Percentiles rank a stretch among this genome's conserved stretches.
Evolutionary conservation across 345 rosid genomes (phyloP).

Genomic region (Salix exigua): DNA sequence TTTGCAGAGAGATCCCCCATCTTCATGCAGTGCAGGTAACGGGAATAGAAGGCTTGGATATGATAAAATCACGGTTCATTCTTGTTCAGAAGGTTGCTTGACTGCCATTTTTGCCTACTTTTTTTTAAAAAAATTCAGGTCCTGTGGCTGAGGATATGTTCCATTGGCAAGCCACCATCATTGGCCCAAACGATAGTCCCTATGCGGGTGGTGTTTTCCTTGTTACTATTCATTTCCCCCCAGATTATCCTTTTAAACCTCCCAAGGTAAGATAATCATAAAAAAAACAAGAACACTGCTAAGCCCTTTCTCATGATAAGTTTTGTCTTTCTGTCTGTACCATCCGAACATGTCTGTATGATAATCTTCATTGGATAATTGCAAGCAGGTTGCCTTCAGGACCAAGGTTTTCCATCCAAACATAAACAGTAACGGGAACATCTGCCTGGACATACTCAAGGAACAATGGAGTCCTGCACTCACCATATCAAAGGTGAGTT

Average conservation of each 20-base stretch:
- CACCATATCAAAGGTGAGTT: slow-evolving; percentile 54
- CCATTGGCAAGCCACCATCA: slow-evolving; percentile 73
- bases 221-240: slow-evolving; percentile 56
- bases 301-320: too few relatives aligned
- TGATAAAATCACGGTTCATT: neutral
- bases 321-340: neutral
- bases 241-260: slow-evolving; percentile 71
- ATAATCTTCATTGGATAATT: slow-evolving; percentile 1
- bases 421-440: slow-evolving; percentile 58
- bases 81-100: neutral
- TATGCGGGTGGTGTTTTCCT: slow-evolving; percentile 69
- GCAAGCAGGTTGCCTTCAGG: slow-evolving; percentile 50
- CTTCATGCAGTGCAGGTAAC: slow-evolving; percentile 70
- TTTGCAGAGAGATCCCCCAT: slow-evolving; percentile 67
- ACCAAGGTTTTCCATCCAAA: slow-evolving; percentile 68
- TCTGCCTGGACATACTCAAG: slow-evolving; percentile 62
- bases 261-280: slow-evolving; percentile 40
- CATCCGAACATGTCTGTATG: neutral
- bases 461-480: slow-evolving; percentile 79
- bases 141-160: slow-evolving; percentile 67
- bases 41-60: neutral
- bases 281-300: too few relatives aligned
- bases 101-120: too few relatives aligned
- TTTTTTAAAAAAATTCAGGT: slow-evolving; percentile 20
- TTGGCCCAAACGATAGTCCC: slow-evolving; percentile 64